These are phyloP conservation scores for Nakazawaea laoshanensis DNA, from an alignment of 805 yeast genomes.

Conservation along the genomic window DNA sequence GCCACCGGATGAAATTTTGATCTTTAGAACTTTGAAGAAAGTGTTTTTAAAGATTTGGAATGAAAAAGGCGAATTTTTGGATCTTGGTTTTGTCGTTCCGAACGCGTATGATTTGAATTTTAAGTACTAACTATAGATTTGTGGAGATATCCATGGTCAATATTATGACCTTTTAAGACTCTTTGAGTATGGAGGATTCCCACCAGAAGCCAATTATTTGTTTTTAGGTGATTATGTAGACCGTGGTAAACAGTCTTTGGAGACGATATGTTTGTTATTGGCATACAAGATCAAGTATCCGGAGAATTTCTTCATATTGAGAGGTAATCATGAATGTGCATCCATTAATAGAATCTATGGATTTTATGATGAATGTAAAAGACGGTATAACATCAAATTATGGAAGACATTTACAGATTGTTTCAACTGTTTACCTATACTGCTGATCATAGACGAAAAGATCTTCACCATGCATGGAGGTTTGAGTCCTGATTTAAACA, in stretches of 20 bases:
- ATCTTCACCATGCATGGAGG: slow-evolving; percentile 99
- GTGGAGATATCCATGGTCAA: slow-evolving; percentile 99
- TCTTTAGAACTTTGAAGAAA: too few species aligned
- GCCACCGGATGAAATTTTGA: too few species aligned
- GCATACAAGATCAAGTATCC: slow-evolving; percentile 98
- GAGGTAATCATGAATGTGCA: slow-evolving; percentile 99
- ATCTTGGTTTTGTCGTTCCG: too few species aligned
- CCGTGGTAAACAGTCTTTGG: slow-evolving; percentile 96
- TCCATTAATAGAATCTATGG: slow-evolving; percentile 97
- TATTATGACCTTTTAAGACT: slow-evolving; percentile 91
- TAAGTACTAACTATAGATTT: slow-evolving; percentile 37
- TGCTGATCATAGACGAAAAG: slow-evolving; percentile 96
- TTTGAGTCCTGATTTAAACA: slow-evolving; percentile 89
- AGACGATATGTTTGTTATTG: slow-evolving; percentile 86
- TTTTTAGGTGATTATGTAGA: slow-evolving; percentile 97
- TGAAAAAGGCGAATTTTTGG: too few species aligned
- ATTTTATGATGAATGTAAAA: slow-evolving; percentile 95
- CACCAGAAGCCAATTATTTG: slow-evolving; percentile 95
- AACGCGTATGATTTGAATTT: too few species aligned
- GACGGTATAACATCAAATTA: slow-evolving; percentile 95
- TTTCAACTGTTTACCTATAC: slow-evolving; percentile 96
- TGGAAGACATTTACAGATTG: slow-evolving; percentile 99
- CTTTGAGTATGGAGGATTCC: slow-evolving; percentile 98
- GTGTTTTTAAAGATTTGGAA: too few species aligned
- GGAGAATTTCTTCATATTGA: slow-evolving; percentile 89